Conservation (phyloP, 2,329 filamentous ascomycete genomes). For the Cryoendolithus antarcticus region DNA sequence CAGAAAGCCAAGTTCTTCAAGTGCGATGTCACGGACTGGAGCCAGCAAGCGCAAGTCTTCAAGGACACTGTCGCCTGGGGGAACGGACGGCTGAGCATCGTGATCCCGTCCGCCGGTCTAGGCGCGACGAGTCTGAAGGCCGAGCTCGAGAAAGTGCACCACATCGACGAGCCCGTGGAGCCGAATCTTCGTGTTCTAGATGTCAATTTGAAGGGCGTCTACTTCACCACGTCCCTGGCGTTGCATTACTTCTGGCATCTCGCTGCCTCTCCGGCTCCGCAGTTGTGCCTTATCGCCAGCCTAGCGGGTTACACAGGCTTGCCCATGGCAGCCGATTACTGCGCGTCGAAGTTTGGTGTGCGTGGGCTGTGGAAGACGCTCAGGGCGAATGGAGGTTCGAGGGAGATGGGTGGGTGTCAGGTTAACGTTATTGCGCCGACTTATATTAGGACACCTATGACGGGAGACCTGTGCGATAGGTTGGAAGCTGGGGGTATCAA, state of each 20-base stretch:
- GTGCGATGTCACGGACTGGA: slow-evolving; percentile 16
- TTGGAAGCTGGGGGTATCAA: slow-evolving; percentile 5
- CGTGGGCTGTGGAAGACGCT: slow-evolving; percentile 10
- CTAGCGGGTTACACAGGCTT: slow-evolving; percentile 11
- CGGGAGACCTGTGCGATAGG: not conserved
- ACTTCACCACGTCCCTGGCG: slow-evolving; percentile 19
- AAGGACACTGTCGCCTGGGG: slow-evolving; percentile 17
- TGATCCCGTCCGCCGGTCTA: slow-evolving; percentile 17
- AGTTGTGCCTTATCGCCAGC: slow-evolving; percentile 13
- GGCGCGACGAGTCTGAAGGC: too few species aligned
- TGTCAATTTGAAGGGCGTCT: slow-evolving; percentile 17
- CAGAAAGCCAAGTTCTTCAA: slow-evolving; percentile 16
- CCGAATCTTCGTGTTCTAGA: slow-evolving; percentile 8
- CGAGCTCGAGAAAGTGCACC: not conserved
- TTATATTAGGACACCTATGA: slow-evolving; percentile 10
- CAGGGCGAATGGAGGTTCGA: not conserved
- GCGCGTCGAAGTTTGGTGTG: slow-evolving; percentile 11
- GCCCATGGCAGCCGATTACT: slow-evolving; percentile 9
- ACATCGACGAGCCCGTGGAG: too few species aligned
- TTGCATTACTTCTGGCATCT: slow-evolving; percentile 22
- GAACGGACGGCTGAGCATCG: slow-evolving; percentile 16
- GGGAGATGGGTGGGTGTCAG: slow-evolving; percentile 3
- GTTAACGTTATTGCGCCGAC: slow-evolving; percentile 12
- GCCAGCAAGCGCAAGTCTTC: slow-evolving; percentile 19
- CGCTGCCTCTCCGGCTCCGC: slow-evolving; percentile 5